Evolutionary conservation across 352 stramenopile species (phyloP), one percentile per base, ranked within the genome.

Genomic region (Globisporangium nagaii): DNA sequence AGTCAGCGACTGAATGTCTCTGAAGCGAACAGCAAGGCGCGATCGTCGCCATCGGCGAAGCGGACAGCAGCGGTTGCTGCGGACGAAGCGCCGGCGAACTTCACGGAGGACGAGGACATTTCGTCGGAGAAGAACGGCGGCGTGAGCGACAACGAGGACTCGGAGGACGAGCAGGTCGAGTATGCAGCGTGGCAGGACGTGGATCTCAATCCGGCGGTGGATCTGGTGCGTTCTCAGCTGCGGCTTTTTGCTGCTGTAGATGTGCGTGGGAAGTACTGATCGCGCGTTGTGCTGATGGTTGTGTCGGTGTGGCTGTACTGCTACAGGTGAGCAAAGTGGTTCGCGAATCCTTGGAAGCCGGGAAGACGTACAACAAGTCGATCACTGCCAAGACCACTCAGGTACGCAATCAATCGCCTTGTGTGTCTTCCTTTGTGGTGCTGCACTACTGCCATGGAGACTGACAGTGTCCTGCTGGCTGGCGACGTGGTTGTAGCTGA

Each of bases 281-380:
- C n/a, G n/a, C n/a, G n/a, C n/a, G n/a, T n/a, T n/a, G n/a, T n/a
- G n/a, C n/a, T n/a, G n/a, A n/a, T n/a, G n/a, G n/a, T n/a, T n/a
- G n/a, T 30, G 12, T 25, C 31, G 25, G 8, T 34, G 19, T 46
- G 24, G n/a, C n/a, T n/a, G n/a, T n/a, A n/a, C n/a, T n/a, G n/a
- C n/a, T n/a, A n/a, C 50, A 82, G 71, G 70, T 84, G 28, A 76
- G 74, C 59, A 75, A 73, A 48, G 57, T 93, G 2, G 64, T 89
- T n/a, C 71, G 76, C 15, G 78, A 87, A 19, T 74, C 76, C 27
- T 56, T 91, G 27, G 83, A 93, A 37, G 83, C 80, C 27, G 83
- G 78, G 48, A 90, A 90, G 65, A 88, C 80, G 27, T 93, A 90
- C 67, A 93, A 90, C 66, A 89, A 90, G 55, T 88, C 78, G 45